Conservation (phyloP, 2,329 filamentous ascomycete genomes). For the Neonectria hederae region DNA sequence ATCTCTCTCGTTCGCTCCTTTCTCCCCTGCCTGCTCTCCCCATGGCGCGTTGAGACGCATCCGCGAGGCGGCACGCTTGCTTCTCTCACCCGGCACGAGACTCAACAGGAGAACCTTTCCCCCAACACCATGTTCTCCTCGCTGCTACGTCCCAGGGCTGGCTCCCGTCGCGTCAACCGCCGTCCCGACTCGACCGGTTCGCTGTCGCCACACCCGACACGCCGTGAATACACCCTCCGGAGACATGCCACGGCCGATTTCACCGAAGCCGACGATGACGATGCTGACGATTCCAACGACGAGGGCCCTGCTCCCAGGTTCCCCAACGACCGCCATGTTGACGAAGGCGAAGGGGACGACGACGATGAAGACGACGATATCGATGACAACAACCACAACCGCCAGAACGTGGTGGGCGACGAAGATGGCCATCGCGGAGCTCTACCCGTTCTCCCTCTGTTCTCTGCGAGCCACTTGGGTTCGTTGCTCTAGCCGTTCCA, state of each 20-base stretch:
- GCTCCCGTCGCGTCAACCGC: constrained; percentile 46
- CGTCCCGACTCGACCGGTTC: constrained; percentile 43
- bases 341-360: constrained; percentile 56
- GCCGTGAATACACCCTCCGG: constrained; percentile 41
- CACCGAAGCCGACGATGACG: constrained; percentile 69
- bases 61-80: constrained; percentile 41
- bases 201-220: constrained; percentile 45
- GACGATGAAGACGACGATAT: constrained; percentile 59
- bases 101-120: constrained; percentile 19
- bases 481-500: constrained; percentile 31
- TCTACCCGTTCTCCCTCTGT: constrained; percentile 73
- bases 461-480: constrained; percentile 83
- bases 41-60: constrained; percentile 42
- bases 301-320: constrained; percentile 43
- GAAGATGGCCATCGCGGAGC: constrained; percentile 40
- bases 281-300: constrained; percentile 53
- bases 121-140: constrained; percentile 49
- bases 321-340: constrained; percentile 34
- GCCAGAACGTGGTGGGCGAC: constrained; percentile 41
- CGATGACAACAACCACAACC: constrained; percentile 48
- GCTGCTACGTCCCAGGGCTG: constrained; percentile 47
- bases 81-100: constrained; percentile 7
- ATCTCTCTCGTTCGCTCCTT: constrained; percentile 36
- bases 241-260: constrained; percentile 71
- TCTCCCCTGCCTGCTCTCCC: constrained; percentile 27